These are phyloP conservation scores for Trichoderma orchidacearum DNA, from an alignment of 495 filamentous ascomycete genomes.

Conservation along the genomic window DNA sequence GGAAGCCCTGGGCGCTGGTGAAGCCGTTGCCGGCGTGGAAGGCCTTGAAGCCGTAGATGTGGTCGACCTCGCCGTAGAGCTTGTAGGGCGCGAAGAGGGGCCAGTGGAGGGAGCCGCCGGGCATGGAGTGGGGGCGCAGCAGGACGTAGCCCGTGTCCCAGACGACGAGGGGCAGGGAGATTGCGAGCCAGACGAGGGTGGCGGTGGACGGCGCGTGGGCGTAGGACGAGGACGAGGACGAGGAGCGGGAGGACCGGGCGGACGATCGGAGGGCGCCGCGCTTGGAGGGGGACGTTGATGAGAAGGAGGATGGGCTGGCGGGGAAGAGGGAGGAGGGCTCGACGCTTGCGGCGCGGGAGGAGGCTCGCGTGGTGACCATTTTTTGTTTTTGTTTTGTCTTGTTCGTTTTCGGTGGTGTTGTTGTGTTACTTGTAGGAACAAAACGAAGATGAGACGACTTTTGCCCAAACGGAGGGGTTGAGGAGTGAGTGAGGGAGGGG, in stretches of 20 bases:
- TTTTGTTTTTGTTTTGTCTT: background rate
- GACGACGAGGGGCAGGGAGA: constrained; percentile 68
- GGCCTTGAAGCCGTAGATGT: constrained; percentile 74
- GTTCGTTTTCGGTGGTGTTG: background rate
- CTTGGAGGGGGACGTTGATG: background rate
- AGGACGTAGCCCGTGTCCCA: constrained; percentile 81
- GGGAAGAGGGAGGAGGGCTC: background rate
- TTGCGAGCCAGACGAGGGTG: constrained; percentile 57
- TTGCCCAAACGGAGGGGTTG: background rate
- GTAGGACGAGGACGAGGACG: constrained; percentile 27
- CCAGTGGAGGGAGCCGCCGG: constrained; percentile 58
- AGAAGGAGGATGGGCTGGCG: background rate
- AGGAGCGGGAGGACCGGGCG: background rate
- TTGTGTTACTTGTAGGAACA: background rate
- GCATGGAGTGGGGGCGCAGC: constrained; percentile 73
- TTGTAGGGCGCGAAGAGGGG: constrained; percentile 70
- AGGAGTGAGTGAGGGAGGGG: background rate
- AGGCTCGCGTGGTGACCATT: constrained; percentile 2
- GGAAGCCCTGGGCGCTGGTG: constrained; percentile 55
- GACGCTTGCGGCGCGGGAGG: background rate
- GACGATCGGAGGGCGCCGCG: background rate
- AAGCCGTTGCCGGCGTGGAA: constrained; percentile 63
- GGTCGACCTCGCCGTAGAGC: constrained; percentile 69
- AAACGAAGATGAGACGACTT: background rate
- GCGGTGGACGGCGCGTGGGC: constrained; percentile 50